Percentiles rank a stretch among this genome's conserved stretches.
These are phyloP conservation scores for Epichloe hybrida DNA, from an alignment of 2,329 filamentous ascomycete genomes.

Conservation along the genomic window DNA sequence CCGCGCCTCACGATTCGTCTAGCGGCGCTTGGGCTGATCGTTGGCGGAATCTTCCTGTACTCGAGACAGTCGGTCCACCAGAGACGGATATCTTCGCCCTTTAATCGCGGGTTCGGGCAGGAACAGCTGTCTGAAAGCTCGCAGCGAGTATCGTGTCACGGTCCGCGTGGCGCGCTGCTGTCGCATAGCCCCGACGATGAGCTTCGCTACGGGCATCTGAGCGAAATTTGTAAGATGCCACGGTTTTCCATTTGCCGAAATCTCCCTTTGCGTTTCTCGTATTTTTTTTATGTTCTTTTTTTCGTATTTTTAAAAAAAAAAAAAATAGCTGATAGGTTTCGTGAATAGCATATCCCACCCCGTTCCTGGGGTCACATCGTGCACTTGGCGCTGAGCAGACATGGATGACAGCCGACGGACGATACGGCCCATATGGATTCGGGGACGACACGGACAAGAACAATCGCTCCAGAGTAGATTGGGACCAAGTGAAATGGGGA, in stretches of 20 bases:
- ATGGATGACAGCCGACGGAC: constrained; percentile 17
- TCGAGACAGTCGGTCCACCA: too few species aligned
- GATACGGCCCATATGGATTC: constrained; percentile 17
- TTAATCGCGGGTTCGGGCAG: too few species aligned
- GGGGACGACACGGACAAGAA: constrained; percentile 14
- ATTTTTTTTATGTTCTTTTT: too few species aligned
- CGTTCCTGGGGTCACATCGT: constrained; percentile 19
- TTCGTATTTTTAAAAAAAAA: background rate
- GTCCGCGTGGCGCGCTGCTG: background rate
- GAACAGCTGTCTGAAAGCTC: too few species aligned
- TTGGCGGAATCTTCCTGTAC: too few species aligned
- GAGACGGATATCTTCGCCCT: too few species aligned
- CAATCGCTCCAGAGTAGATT: constrained; percentile 15
- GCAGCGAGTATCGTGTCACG: background rate
- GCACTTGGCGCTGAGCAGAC: constrained; percentile 16
- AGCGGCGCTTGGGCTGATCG: too few species aligned
- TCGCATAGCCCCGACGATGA: background rate
- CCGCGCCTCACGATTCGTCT: too few species aligned
- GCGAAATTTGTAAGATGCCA: background rate
- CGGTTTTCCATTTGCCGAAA: background rate
- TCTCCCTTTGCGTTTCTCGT: background rate
- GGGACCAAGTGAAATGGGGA: constrained; percentile 11
- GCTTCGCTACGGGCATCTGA: background rate
- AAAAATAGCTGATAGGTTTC: background rate
- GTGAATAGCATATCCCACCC: constrained; percentile 14